Evolutionary conservation across 163 green algal species (phyloP), one percentile per base, ranked within the genome.

Genomic region (Volvox carteri): DNA sequence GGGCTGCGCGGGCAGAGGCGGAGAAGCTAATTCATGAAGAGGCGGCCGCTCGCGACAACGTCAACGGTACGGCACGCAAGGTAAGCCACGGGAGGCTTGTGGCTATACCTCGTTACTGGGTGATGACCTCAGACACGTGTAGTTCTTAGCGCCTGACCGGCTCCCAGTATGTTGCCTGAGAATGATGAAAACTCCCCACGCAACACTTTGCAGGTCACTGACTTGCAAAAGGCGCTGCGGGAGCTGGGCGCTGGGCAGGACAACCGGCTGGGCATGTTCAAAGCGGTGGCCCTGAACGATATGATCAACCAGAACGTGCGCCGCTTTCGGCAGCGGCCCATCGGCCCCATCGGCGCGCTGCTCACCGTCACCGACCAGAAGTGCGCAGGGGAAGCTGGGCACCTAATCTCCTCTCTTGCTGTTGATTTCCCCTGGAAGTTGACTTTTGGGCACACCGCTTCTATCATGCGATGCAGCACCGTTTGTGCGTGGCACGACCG

Each of bases 271-370:
- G 90, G 56, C 25, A 33, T 86, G 12, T 93, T 93, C 78, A 62
- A 85, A 7, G 78, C 44, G 42, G 72, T 65, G 46, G 9, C 19
- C 23, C 52, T 93, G 41, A 12, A 75, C 35, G 18, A 30, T 1
- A 28, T 37, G 8, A 86, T 93, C 37, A 54, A 83, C 41, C 50
- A 54, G 18, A 84, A 86, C 74, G 60, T n/a, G 19, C 42, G 25
- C 12, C 35, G 6, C 33, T 91, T 92, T 67, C 65, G 65, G 39
- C 65, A 54, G n/a, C 46, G 50, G 41, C 92, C 92, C 41, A 93
- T 94, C 44, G 92, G 92, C 12, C 92, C 92, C 7, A 41, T 94
- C 9, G 92, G 92, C n/a, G 54, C 76, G 6, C 65, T 90, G 48
- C 67, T 94, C 7, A 70, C 11, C n/a, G 44, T 78, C 25, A 78